Conservation (phyloP, 2,329 filamentous ascomycete genomes). For the Gaeumannomyces sp. region DNA sequence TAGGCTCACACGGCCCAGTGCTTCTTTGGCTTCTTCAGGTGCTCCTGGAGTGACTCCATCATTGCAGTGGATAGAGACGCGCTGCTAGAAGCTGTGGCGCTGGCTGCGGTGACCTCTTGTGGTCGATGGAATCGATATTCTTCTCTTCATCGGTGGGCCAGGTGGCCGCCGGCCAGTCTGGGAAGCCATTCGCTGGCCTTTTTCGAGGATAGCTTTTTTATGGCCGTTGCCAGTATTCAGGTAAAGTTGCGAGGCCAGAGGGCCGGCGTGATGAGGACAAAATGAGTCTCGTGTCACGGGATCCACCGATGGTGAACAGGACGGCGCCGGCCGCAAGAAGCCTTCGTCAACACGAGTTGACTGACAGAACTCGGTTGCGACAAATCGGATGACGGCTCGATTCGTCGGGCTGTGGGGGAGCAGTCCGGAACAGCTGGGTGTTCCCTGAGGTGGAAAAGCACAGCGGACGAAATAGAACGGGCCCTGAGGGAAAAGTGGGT, state of each 20-base stretch:
- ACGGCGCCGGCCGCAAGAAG: not conserved
- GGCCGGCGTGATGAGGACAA: not conserved
- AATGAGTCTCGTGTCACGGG: not conserved
- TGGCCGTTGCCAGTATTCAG: too few relatives aligned
- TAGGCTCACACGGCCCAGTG: not conserved
- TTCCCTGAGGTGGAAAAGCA: not conserved
- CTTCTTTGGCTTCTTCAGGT: not conserved
- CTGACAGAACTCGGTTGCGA: too few relatives aligned
- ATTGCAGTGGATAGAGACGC: not conserved
- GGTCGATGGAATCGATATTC: not conserved
- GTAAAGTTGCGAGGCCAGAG: too few relatives aligned
- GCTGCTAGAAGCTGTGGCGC: not conserved
- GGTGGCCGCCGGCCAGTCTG: not conserved
- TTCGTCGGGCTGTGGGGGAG: not conserved
- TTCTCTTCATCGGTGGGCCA: not conserved
- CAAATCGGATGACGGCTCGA: too few relatives aligned
- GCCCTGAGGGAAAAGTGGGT: not conserved
- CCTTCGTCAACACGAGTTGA: not conserved
- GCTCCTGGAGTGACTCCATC: not conserved
- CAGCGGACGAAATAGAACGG: not conserved
- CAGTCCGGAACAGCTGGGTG: not conserved
- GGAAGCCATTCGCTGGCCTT: not conserved
- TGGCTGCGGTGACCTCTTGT: not conserved
- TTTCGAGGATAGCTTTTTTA: not conserved
- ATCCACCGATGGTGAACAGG: not conserved